Evolutionary conservation across 2,329 filamentous ascomycete genomes (phyloP), one percentile per base, ranked within the genome.

Genomic region (Nothophoma quercina): DNA sequence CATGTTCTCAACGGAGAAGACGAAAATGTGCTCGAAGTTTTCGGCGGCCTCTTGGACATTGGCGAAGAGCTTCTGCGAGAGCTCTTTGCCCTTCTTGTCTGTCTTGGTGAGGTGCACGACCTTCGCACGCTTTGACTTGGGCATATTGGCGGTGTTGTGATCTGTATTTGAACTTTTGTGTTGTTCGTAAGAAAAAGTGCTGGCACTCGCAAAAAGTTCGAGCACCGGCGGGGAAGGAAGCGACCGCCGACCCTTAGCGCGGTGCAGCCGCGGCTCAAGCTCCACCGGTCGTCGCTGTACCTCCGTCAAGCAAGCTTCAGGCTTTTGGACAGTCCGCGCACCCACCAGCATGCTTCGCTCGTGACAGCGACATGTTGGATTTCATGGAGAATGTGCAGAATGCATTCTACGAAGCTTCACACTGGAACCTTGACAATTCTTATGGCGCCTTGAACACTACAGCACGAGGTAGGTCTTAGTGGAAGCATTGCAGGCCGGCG

Each of bases 361-460:
- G 51, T 59, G 41, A 64, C 57, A 59, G 38, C 67, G 80, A 71
- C 65, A 97, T 97, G 93, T 87, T 95, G 79, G 89, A 93, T 78
- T 97, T 96, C 81, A 96, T 97, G 91, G 92, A 96, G 78, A 93
- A 96, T 80, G 88, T 97, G 79, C 91, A 96, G 78, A 85, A 89
- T 78, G 90, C 91, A 68, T 97, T 96, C 78, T 90, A 91, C 75
- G 83, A 89, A 72, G 88, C 89, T 50, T 93, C 92, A 36, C 85
- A 88, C 73, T 97, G 93, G 93, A 90, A 93, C 72, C 83, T 86
- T 69, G 91, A 97, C 80, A 96, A 96, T 76, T 95, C 90, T 55
- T 97, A 97, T 78, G 88, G 90, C 63, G 86, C 88, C 60, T 81
- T 97, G 68, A 96, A 92, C 64, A 87, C 88, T 51, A 96, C 91